phyloP scores from a whole-genome alignment of 2,329 filamentous ascomycete species.

The Juglanconis oblonga region DNA sequence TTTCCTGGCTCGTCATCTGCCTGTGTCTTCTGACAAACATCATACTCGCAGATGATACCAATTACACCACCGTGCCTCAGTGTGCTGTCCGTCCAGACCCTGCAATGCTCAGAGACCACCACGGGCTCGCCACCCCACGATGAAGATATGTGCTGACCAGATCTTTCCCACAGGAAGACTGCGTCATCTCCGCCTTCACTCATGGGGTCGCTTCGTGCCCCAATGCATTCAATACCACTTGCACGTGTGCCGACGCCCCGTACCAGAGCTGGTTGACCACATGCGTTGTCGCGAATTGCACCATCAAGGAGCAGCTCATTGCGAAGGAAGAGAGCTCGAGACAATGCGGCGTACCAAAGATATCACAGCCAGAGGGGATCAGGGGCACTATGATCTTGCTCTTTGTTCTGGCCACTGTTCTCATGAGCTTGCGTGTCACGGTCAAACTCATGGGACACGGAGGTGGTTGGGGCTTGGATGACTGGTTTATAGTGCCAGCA shows the following conservation, averaged over 20 bases:
- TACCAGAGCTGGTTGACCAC: slow-evolving; percentile 1
- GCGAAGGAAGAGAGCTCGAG: not conserved
- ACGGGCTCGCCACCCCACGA: not conserved
- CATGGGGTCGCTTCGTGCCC: slow-evolving; percentile 7
- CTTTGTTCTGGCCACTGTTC: slow-evolving; percentile 1
- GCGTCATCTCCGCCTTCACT: slow-evolving; percentile 5
- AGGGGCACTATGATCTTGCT: not conserved
- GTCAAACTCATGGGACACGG: slow-evolving; percentile 3
- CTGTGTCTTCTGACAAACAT: not conserved
- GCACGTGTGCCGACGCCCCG: not conserved
- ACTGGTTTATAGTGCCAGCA: slow-evolving; percentile 3
- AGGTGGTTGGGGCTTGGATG: slow-evolving; percentile 6
- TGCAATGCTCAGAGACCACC: not conserved
- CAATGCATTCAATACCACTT: not conserved
- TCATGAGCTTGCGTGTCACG: slow-evolving; percentile 1
- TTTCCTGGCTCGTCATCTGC: not conserved
- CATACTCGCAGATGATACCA: not conserved
- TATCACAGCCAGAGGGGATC: not conserved
- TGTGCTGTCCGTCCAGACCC: not conserved
- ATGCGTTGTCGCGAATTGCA: slow-evolving; percentile 5
- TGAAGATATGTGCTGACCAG: not conserved
- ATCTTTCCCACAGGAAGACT: not conserved
- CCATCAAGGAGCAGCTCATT: slow-evolving; percentile 7
- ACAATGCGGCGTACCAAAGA: not conserved
- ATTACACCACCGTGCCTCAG: not conserved